A percentile compares a stretch with the other conserved stretches of the same genome.
Evolutionary conservation across 306 rosid genomes (phyloP).

Genomic region (Dalbergia oliveri): DNA sequence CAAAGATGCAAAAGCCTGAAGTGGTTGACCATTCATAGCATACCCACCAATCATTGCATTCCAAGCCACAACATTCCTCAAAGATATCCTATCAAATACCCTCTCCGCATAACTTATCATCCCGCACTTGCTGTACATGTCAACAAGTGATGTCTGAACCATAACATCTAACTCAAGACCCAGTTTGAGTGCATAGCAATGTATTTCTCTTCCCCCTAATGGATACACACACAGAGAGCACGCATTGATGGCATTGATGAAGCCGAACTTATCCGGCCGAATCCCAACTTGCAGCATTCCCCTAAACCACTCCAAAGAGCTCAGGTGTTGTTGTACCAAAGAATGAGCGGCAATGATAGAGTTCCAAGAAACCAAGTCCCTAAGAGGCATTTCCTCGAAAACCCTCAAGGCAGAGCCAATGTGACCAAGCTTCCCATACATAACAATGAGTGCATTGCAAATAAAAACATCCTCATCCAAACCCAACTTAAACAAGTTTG

Average conservation of each 20-base stretch:
- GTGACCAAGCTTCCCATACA: constrained; percentile 61
- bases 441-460: constrained; percentile 55
- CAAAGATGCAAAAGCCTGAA: constrained; percentile 50
- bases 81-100: constrained; percentile 51
- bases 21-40: constrained; percentile 37
- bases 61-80: constrained; percentile 62
- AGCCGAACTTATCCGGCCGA: constrained; percentile 56
- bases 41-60: constrained; percentile 67
- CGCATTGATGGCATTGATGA: constrained; percentile 53
- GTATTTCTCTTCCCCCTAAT: constrained; percentile 57
- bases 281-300: constrained; percentile 56
- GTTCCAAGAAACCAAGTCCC: constrained; percentile 67
- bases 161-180: constrained; percentile 55
- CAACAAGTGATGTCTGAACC: constrained; percentile 62
- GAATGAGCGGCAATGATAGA: constrained; percentile 62
- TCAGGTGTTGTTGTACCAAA: constrained; percentile 47
- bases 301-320: constrained; percentile 51
- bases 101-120: constrained; percentile 57
- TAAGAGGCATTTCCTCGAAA: constrained; percentile 62
- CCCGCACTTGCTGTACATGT: constrained; percentile 64
- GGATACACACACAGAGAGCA: constrained; percentile 53
- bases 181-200: constrained; percentile 55
- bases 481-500: constrained; percentile 57
- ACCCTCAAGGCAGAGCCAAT: constrained; percentile 53
- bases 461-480: constrained; percentile 59